phyloP scores from a whole-genome alignment of 1,284 basidiomycete species.

The Uromyces viciae-fabae region DNA sequence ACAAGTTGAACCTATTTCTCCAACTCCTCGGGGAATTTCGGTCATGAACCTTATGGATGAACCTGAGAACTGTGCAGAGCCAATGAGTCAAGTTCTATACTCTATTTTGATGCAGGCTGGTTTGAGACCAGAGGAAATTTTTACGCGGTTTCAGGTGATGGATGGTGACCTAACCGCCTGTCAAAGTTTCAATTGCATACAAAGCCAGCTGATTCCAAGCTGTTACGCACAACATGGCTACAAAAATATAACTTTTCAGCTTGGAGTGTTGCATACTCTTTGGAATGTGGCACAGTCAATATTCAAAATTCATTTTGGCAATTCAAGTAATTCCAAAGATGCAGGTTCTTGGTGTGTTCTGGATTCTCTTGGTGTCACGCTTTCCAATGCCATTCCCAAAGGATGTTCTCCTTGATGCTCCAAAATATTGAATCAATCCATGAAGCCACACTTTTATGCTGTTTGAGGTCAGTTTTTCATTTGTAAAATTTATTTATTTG shows the following conservation, averaged over 20 bases:
- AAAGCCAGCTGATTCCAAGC: not conserved
- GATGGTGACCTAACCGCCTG: constrained; percentile 7
- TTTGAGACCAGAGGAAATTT: not conserved
- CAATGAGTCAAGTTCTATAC: not conserved
- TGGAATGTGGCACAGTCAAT: constrained; percentile 8
- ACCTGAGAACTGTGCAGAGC: constrained; percentile 2
- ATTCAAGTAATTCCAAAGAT: not conserved
- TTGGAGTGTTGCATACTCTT: constrained; percentile 5
- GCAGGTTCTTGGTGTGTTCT: not conserved
- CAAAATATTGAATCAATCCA: not conserved
- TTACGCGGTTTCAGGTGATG: not conserved
- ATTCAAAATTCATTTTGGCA: not conserved
- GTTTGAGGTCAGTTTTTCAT: not conserved
- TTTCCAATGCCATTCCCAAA: not conserved
- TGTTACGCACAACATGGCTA: not conserved
- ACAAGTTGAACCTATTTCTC: not conserved
- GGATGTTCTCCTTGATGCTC: not conserved
- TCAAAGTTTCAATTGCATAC: not conserved
- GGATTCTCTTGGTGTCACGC: not conserved
- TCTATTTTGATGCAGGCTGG: not conserved
- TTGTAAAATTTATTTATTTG: too few relatives aligned
- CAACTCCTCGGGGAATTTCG: not conserved
- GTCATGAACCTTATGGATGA: constrained; percentile 19
- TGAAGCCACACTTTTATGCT: not conserved
- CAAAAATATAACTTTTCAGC: not conserved